phyloP scores from a whole-genome alignment of 768 basidiomycete species.

The Rubroboletus pulcherrimus region DNA sequence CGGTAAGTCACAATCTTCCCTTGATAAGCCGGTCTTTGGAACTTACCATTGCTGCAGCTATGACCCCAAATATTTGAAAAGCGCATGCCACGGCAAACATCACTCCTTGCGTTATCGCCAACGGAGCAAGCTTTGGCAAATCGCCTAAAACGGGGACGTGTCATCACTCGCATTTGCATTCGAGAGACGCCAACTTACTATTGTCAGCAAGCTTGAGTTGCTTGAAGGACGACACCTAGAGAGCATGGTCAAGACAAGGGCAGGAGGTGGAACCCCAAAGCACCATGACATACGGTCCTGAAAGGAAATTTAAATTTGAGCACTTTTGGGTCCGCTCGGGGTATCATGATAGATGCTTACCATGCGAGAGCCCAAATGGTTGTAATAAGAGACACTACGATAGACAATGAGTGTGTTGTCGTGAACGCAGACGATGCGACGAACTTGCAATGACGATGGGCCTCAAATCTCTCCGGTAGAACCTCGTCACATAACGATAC shows the following conservation, averaged over 20 bases:
- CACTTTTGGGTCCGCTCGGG: no score
- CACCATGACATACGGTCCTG: conserved; percentile 23
- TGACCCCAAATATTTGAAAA: conserved; percentile 55
- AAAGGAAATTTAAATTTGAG: not conserved
- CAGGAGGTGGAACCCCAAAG: not conserved
- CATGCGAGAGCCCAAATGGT: conserved; percentile 60
- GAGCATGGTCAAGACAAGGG: not conserved
- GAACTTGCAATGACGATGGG: conserved; percentile 50
- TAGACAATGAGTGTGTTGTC: not conserved
- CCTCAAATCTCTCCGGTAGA: conserved; percentile 56
- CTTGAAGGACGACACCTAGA: conserved; percentile 61
- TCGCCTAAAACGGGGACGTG: conserved; percentile 32
- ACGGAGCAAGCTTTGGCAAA: conserved; percentile 44
- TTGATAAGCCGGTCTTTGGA: not conserved
- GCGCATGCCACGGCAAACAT: conserved; percentile 48
- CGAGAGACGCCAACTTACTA: conserved; percentile 37
- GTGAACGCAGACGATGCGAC: conserved; percentile 25
- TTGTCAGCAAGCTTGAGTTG: conserved; percentile 44
- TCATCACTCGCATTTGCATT: not conserved
- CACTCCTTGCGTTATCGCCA: conserved; percentile 58
- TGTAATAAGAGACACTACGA: conserved; percentile 39
- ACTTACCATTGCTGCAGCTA: conserved; percentile 50
- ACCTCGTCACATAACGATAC: conserved; percentile 55
- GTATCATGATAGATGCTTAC: conserved; percentile 39
- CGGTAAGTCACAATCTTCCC: not conserved